phyloP scores from a whole-genome alignment of 2,329 filamentous ascomycete genomes.

The Didymellaceae sp. region DNA sequence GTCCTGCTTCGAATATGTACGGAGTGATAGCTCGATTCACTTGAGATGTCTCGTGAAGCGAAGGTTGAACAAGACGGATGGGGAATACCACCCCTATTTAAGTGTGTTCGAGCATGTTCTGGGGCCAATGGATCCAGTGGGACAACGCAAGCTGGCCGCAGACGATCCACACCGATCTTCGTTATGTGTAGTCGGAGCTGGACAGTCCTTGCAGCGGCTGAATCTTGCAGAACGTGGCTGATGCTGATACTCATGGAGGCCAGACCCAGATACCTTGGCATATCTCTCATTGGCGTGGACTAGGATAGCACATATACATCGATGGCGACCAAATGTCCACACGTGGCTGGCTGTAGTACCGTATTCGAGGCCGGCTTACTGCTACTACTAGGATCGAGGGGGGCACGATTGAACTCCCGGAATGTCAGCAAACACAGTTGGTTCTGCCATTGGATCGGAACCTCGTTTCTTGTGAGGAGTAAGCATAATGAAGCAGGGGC shows the following conservation, averaged over 20 bases:
- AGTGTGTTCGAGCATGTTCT: no score
- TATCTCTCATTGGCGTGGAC: not conserved
- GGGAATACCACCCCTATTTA: no score
- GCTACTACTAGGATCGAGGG: not conserved
- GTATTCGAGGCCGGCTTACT: not conserved
- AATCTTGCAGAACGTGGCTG: not conserved
- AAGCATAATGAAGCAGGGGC: not conserved
- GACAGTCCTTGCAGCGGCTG: not conserved
- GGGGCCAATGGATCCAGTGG: no score
- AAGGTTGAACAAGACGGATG: no score
- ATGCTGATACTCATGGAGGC: not conserved
- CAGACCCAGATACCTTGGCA: not conserved
- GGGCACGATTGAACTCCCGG: not conserved
- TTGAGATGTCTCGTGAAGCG: not conserved
- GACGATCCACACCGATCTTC: not conserved
- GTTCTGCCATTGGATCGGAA: not conserved
- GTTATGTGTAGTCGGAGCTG: not conserved
- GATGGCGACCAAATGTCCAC: not conserved
- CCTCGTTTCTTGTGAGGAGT: not conserved
- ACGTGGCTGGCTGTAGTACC: slow-evolving; percentile 12
- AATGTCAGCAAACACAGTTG: slow-evolving; percentile 7
- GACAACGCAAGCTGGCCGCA: no score
- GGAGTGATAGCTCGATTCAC: not conserved
- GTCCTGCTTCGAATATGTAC: not conserved
- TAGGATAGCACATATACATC: not conserved